Conservation (phyloP, 192 early-diverging fungal genomes). For the Blastocladiella britannica region DNA sequence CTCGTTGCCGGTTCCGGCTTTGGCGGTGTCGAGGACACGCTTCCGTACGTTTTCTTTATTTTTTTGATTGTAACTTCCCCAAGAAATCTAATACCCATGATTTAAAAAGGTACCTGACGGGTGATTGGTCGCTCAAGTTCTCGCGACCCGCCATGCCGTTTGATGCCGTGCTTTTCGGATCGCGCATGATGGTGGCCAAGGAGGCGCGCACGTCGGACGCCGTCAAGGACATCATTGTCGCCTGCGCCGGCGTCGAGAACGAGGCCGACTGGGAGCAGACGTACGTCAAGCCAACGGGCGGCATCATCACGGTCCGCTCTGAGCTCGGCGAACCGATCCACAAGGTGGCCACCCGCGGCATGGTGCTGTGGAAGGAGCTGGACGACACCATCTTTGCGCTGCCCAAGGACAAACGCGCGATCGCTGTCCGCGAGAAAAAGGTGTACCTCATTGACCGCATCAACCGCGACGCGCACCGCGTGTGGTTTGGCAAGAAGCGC, state of each 20-base stretch:
- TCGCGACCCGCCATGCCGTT: slow-evolving; percentile 83
- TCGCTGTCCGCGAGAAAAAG: slow-evolving; percentile 53
- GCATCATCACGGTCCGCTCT: slow-evolving; percentile 65
- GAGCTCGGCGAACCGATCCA: slow-evolving; percentile 89
- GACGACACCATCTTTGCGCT: slow-evolving; percentile 56
- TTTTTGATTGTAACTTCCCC: too few relatives aligned
- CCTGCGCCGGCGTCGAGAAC: slow-evolving; percentile 57
- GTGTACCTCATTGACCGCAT: slow-evolving; percentile 68
- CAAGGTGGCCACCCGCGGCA: slow-evolving; percentile 67
- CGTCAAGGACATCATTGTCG: slow-evolving; percentile 74
- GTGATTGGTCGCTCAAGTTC: slow-evolving; percentile 65
- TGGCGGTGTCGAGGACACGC: slow-evolving; percentile 61
- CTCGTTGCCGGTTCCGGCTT: slow-evolving; percentile 83
- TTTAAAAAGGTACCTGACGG: slow-evolving; percentile 87
- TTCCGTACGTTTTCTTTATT: too few relatives aligned
- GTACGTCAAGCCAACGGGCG: slow-evolving; percentile 50
- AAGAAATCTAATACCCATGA: too few relatives aligned
- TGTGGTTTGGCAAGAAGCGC: slow-evolving; percentile 79
- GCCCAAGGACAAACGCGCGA: slow-evolving; percentile 58
- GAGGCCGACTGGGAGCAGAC: slow-evolving; percentile 64
- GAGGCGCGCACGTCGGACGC: slow-evolving; percentile 54
- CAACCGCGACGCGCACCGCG: slow-evolving; percentile 77
- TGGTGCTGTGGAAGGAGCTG: slow-evolving; percentile 56
- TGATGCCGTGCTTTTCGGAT: slow-evolving; percentile 86
- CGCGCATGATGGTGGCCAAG: slow-evolving; percentile 86